phyloP scores from a whole-genome alignment of 2,329 filamentous ascomycete species.

The Diaporthe amygdali region DNA sequence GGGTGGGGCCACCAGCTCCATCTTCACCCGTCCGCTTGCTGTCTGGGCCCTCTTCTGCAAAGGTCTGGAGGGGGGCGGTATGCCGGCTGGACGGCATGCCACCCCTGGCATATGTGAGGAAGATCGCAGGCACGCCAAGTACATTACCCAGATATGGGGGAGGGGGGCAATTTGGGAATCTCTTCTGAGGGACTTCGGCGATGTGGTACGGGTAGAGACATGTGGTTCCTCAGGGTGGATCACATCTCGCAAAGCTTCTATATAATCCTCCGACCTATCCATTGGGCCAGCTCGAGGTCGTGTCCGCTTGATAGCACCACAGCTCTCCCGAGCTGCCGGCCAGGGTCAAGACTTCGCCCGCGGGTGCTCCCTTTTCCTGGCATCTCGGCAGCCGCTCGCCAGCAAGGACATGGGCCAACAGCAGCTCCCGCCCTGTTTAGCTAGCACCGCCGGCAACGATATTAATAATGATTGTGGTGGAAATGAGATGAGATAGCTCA shows the following conservation, averaged over 20 bases:
- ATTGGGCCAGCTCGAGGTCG: slow-evolving; percentile 5
- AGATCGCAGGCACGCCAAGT: slow-evolving; percentile 4
- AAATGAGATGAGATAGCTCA: slow-evolving; percentile 10
- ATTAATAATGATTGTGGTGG: slow-evolving; percentile 3
- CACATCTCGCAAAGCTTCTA: slow-evolving; percentile 8
- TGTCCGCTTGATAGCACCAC: slow-evolving; percentile 12
- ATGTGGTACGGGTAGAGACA: slow-evolving; percentile 8
- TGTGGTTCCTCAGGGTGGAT: not conserved
- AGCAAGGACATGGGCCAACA: not conserved
- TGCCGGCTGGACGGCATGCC: slow-evolving; percentile 8
- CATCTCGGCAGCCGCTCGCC: slow-evolving; percentile 11
- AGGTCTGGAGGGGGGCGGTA: slow-evolving; percentile 2
- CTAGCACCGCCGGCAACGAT: not conserved
- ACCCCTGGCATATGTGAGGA: slow-evolving; percentile 14
- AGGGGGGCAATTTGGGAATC: slow-evolving; percentile 7
- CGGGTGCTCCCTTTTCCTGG: slow-evolving; percentile 18
- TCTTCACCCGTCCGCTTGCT: slow-evolving; percentile 10
- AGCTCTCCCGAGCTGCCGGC: not conserved
- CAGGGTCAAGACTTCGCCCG: slow-evolving; percentile 14
- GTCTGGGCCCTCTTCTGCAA: slow-evolving; percentile 2
- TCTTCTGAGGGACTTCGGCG: not conserved
- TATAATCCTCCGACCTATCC: slow-evolving; percentile 7
- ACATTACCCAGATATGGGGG: slow-evolving; percentile 2
- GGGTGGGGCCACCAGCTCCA: slow-evolving; percentile 3
- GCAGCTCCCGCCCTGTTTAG: slow-evolving; percentile 4